Conservation (phyloP, 306 rosid genomes). For the Cucurbita moschata region DNA sequence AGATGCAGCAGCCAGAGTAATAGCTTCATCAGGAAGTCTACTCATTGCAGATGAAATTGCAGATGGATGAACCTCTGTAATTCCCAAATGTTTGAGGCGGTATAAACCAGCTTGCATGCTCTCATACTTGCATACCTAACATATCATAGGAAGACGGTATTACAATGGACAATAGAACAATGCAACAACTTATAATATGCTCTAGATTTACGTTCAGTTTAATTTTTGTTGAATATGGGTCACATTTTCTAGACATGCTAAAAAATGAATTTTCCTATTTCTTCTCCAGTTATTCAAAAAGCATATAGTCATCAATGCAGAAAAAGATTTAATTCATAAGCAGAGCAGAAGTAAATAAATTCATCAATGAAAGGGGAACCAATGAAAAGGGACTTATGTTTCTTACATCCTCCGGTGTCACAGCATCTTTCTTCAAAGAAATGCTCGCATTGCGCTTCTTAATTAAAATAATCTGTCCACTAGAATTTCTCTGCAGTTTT, state of each 20-base stretch:
- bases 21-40: constrained; percentile 91
- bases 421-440: constrained; percentile 61
- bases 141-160: not conserved
- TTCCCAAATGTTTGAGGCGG: constrained; percentile 89
- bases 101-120: constrained; percentile 98
- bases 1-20: constrained; percentile 93
- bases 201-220: not conserved
- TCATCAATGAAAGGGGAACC: not conserved
- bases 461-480: constrained; percentile 63
- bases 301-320: not conserved
- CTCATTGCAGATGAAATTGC: constrained; percentile 84
- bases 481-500: constrained; percentile 49
- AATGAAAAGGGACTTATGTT: not conserved
- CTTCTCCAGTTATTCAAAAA: not conserved
- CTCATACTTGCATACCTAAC: constrained; percentile 85
- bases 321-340: not conserved
- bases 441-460: constrained; percentile 83
- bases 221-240: not conserved
- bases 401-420: constrained; percentile 92
- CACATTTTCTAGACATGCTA: not conserved
- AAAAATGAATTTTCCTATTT: not conserved
- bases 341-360: not conserved
- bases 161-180: not conserved
- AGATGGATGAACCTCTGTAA: constrained; percentile 66
- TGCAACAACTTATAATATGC: not conserved